Percentiles rank a stretch among this genome's conserved stretches.
Evolutionary conservation across 2,329 filamentous ascomycete genomes (phyloP).

Genomic region (Conoideocrella luteorostrata): DNA sequence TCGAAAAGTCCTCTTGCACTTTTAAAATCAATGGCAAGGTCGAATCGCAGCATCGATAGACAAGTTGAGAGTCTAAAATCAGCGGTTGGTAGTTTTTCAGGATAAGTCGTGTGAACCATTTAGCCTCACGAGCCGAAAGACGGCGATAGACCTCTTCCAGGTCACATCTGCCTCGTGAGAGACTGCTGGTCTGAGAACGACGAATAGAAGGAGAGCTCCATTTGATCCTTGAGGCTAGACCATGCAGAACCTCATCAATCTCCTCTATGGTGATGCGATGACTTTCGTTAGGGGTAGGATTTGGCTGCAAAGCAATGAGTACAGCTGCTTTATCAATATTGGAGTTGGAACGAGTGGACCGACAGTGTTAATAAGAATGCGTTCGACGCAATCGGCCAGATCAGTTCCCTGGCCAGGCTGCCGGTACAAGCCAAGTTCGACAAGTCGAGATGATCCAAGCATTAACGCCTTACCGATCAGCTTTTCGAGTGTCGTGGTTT

Average conservation of each 20-base stretch:
- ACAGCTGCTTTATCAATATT: neutral
- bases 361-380: conserved; percentile 56
- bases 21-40: conserved; percentile 63
- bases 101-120: conserved; percentile 80
- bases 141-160: conserved; percentile 53
- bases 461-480: conserved; percentile 63
- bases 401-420: conserved; percentile 53
- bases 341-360: conserved; percentile 15
- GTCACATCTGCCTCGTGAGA: conserved; percentile 30
- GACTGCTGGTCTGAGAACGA: conserved; percentile 20
- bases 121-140: conserved; percentile 62
- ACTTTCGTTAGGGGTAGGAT: conserved; percentile 23
- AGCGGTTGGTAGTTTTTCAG: conserved; percentile 71
- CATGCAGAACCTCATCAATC: conserved; percentile 60
- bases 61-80: conserved; percentile 46
- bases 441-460: conserved; percentile 54
- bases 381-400: conserved; percentile 64
- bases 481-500: conserved; percentile 53
- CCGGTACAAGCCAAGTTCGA: conserved; percentile 58
- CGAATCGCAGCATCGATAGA: conserved; percentile 60
- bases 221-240: conserved; percentile 59
- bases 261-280: conserved; percentile 60
- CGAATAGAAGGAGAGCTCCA: conserved; percentile 65
- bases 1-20: conserved; percentile 61
- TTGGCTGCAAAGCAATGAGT: conserved; percentile 33